Base-by-base conservation (phyloP, 768 basidiomycete genomes). In the Coprinopsis cinerea region DNA sequence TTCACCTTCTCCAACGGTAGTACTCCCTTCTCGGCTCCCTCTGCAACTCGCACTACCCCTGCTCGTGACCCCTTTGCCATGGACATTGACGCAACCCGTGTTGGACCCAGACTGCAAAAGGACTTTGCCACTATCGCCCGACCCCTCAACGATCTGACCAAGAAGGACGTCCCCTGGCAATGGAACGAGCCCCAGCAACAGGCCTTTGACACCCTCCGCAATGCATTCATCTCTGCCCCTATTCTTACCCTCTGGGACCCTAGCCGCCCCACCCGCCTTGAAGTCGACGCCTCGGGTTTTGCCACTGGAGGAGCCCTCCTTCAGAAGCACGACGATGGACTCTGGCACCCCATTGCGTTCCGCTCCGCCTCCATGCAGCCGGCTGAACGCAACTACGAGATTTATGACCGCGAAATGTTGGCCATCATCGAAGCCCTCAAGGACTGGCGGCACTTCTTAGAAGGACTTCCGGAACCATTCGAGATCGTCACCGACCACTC, bases 401-500 rank as follows among this genome's bases (percentile, higher is more conserved):
- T 64, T 49, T 62, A 68, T 45, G 67, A 74, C 53, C 64, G 66
- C 46, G 70, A 75, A 56, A 34, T 74, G 4, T 56, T 72, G 1
- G 70, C 66, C 0, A 70, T 75, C n/a, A 59, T 74, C 6, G 18
- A 56, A 30, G 61, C 63, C 6, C 40, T 67, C 4, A 42, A 59
- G 9, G 44, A 55, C 17, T 70, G 63, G 63, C 11, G 60, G n/a
- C 61, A 65, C 14, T 66, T 61, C 44, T 36, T 63, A 0, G 11
- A 53, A 41, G 58, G 56, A 34, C 28, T 51, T 1, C 13, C 43
- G 2, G 13, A 53, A 14, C 37, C 20, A 17, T 43, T 53, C 1
- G 43, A 34, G 7, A 42, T 62, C 6, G 23, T 44, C 2, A 54
- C 57, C 1, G 57, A 62, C 26, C 59, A 64, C 41, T 44, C 53